These are phyloP conservation scores for Talaromyces wortmannii DNA, from an alignment of 495 filamentous ascomycete genomes.

Conservation along the genomic window DNA sequence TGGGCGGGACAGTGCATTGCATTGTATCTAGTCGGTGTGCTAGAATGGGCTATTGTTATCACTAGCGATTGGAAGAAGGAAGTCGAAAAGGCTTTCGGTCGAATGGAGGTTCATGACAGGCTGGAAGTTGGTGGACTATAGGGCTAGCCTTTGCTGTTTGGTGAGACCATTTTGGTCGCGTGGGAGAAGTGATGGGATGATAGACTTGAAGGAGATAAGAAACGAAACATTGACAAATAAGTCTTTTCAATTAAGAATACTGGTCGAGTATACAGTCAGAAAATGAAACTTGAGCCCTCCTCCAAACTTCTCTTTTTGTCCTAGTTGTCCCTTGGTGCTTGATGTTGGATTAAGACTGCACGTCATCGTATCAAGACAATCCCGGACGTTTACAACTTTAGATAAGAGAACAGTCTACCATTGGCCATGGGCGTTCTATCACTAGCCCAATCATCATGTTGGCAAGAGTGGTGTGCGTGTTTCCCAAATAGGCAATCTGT, in stretches of 20 bases:
- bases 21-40: slow-evolving; percentile 69
- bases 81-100: slow-evolving; percentile 66
- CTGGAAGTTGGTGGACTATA: slow-evolving; percentile 27
- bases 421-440: background rate
- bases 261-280: background rate
- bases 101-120: slow-evolving; percentile 60
- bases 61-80: slow-evolving; percentile 73
- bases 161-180: background rate
- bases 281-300: background rate
- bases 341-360: background rate
- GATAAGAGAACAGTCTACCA: background rate
- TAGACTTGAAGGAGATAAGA: background rate
- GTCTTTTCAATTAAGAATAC: background rate
- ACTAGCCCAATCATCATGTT: background rate
- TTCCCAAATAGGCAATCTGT: background rate
- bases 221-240: background rate
- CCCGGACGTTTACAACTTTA: background rate
- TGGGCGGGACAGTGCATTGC: slow-evolving; percentile 92
- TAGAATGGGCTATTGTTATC: slow-evolving; percentile 79
- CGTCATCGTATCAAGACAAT: background rate
- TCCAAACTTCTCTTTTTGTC: background rate
- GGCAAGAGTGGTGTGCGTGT: background rate
- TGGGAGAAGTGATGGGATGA: no score
- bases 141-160: background rate
- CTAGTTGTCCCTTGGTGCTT: background rate